A percentile compares a stretch with the other conserved stretches of the same genome.
Evolutionary conservation across 202 grass and related monocot species (phyloP).

Genomic region (Panicum hallii): DNA sequence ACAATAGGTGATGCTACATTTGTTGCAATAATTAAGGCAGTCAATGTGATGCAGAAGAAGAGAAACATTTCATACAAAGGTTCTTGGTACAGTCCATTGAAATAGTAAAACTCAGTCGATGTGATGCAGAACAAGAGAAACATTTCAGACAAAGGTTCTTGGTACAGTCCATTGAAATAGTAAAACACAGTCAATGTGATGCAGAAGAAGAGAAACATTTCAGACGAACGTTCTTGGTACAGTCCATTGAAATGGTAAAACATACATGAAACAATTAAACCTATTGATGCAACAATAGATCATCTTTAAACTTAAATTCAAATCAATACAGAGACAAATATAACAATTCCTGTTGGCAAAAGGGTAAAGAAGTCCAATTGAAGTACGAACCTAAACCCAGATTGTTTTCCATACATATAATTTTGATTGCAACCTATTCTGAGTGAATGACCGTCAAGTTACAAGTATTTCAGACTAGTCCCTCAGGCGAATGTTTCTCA

Average conservation of each 20-base stretch:
- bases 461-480: neutral
- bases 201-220: neutral
- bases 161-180: too few relatives aligned
- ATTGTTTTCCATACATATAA: neutral
- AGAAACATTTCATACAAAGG: neutral
- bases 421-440: neutral
- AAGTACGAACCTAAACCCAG: neutral
- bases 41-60: neutral
- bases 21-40: neutral
- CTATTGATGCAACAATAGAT: neutral
- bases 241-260: neutral
- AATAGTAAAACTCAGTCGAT: neutral
- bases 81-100: too few relatives aligned
- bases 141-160: too few relatives aligned
- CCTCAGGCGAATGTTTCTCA: neutral
- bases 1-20: neutral
- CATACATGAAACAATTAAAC: neutral
- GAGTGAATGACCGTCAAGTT: neutral
- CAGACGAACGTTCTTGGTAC: neutral
- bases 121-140: neutral
- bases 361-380: neutral
- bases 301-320: constrained; percentile 3
- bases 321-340: neutral
- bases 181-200: neutral
- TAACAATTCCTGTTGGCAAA: neutral